Percentiles rank a stretch among this genome's conserved stretches.
These are phyloP conservation scores for Curvularia hawaiiensis DNA, from an alignment of 2,329 filamentous ascomycete species.

Conservation along the genomic window DNA sequence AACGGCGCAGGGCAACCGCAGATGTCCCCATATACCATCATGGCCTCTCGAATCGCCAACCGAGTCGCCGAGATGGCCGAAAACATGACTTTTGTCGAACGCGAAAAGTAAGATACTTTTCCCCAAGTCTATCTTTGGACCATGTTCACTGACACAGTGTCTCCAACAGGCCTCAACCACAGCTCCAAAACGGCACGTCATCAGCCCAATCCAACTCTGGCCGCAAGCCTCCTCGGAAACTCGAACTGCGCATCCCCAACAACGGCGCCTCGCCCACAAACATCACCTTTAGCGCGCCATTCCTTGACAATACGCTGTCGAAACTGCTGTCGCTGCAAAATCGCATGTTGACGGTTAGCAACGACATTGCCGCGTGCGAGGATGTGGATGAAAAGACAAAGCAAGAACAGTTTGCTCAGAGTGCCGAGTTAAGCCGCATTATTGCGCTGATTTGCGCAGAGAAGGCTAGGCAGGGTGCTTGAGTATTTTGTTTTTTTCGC, in stretches of 20 bases:
- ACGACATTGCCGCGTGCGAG: slow-evolving; percentile 53
- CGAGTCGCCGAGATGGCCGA: slow-evolving; percentile 59
- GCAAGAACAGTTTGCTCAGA: slow-evolving; percentile 57
- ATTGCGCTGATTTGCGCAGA: slow-evolving; percentile 59
- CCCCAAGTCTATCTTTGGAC: background rate
- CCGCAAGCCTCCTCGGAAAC: slow-evolving; percentile 54
- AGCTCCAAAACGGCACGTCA: slow-evolving; percentile 29
- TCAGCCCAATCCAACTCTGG: slow-evolving; percentile 27
- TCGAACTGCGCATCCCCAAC: slow-evolving; percentile 55
- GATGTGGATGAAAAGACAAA: slow-evolving; percentile 54
- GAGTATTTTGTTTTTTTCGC: slow-evolving; percentile 1
- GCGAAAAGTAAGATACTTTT: slow-evolving; percentile 39
- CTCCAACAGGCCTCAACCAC: slow-evolving; percentile 25
- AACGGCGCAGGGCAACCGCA: slow-evolving; percentile 35
- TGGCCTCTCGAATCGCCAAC: slow-evolving; percentile 57
- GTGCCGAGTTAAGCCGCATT: slow-evolving; percentile 55
- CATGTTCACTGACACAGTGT: slow-evolving; percentile 15
- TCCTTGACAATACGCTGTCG: slow-evolving; percentile 58
- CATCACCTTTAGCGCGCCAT: slow-evolving; percentile 57
- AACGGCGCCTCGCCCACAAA: slow-evolving; percentile 42
- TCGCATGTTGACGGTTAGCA: slow-evolving; percentile 55
- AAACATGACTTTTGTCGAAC: slow-evolving; percentile 58
- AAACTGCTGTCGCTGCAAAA: slow-evolving; percentile 58
- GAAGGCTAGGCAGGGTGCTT: slow-evolving; percentile 56
- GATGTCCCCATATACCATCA: slow-evolving; percentile 56